Conservation (phyloP, 1,139 yeast genomes). For the Geotrichum siamense region DNA sequence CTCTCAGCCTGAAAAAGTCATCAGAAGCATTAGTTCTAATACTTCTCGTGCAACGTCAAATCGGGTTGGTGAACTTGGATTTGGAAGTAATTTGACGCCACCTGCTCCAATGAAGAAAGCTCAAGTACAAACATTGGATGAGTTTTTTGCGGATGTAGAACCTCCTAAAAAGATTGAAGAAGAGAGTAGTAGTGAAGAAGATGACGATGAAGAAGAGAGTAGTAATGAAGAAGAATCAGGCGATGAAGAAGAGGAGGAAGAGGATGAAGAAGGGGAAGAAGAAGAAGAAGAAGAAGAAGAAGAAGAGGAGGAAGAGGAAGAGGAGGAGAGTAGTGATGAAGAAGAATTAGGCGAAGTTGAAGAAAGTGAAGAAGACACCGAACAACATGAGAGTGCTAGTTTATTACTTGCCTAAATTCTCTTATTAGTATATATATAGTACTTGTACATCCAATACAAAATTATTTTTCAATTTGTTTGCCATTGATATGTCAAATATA, state of each 20-base stretch:
- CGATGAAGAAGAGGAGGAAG: conserved; percentile 19
- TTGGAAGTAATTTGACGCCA: conserved; percentile 11
- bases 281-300: conserved; percentile 12
- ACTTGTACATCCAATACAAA: too few species aligned
- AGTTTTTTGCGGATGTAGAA: conserved; percentile 60
- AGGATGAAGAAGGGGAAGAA: conserved; percentile 14
- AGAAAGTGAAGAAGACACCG: conserved; percentile 5
- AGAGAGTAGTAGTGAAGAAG: conserved; percentile 26
- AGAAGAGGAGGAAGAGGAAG: conserved; percentile 62
- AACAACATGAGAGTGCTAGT: too few species aligned
- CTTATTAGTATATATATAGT: too few species aligned
- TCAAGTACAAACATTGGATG: conserved; percentile 73
- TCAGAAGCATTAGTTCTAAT: conserved; percentile 10
- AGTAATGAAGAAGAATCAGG: conserved; percentile 24
- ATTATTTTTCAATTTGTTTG: too few species aligned
- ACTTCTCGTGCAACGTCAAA: conserved; percentile 6
- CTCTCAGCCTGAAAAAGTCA: conserved; percentile 6
- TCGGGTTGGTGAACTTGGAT: conserved; percentile 4
- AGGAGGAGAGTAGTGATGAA: conserved; percentile 8
- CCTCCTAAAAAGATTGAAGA: conserved; percentile 23
- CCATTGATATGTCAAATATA: too few species aligned
- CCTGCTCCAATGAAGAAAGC: conserved; percentile 33
- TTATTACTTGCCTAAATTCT: too few species aligned
- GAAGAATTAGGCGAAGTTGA: conserved; percentile 6
- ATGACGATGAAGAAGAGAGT: conserved; percentile 23